Percentiles rank a stretch among this genome's conserved stretches.
Evolutionary conservation across 2,329 filamentous ascomycete genomes (phyloP).

Genomic region (Aureobasidium lini): DNA sequence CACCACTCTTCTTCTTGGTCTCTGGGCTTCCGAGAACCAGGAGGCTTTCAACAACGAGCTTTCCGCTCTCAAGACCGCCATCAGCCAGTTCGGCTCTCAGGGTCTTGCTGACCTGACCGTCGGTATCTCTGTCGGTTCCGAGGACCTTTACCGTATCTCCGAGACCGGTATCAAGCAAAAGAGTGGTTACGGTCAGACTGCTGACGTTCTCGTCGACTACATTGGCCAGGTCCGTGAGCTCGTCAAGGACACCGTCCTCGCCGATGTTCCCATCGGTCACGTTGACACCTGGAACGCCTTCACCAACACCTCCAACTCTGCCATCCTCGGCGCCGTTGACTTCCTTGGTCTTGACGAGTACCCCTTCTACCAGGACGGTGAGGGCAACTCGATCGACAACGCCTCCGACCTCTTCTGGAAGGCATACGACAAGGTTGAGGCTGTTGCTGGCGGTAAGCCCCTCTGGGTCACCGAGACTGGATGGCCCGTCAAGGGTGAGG

Average conservation of each 20-base stretch:
- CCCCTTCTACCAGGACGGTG: slow-evolving; percentile 69
- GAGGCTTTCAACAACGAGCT: slow-evolving; percentile 64
- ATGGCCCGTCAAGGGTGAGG: slow-evolving; percentile 68
- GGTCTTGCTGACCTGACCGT: slow-evolving; percentile 60
- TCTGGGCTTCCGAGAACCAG: slow-evolving; percentile 69
- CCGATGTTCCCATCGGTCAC: slow-evolving; percentile 59
- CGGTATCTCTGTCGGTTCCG: slow-evolving; percentile 78
- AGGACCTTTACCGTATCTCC: slow-evolving; percentile 52
- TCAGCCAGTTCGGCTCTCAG: slow-evolving; percentile 55
- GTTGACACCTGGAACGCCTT: slow-evolving; percentile 79
- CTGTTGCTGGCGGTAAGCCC: slow-evolving; percentile 56
- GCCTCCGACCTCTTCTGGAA: slow-evolving; percentile 61
- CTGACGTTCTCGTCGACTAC: slow-evolving; percentile 54
- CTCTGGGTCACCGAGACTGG: slow-evolving; percentile 88
- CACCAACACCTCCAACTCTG: slow-evolving; percentile 64
- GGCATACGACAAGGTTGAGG: slow-evolving; percentile 55
- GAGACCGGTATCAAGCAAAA: slow-evolving; percentile 52
- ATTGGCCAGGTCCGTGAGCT: slow-evolving; percentile 60
- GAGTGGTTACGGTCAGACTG: slow-evolving; percentile 19
- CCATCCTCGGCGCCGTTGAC: slow-evolving; percentile 62
- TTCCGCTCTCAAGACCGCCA: slow-evolving; percentile 60
- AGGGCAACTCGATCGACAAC: slow-evolving; percentile 57
- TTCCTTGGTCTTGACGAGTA: slow-evolving; percentile 72
- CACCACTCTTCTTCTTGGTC: slow-evolving; percentile 69
- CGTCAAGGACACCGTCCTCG: slow-evolving; percentile 55